Percentiles rank a stretch among this genome's conserved stretches.
Evolutionary conservation across 2,329 filamentous ascomycete genomes (phyloP).

Genomic region (Hypoxylon sp.): DNA sequence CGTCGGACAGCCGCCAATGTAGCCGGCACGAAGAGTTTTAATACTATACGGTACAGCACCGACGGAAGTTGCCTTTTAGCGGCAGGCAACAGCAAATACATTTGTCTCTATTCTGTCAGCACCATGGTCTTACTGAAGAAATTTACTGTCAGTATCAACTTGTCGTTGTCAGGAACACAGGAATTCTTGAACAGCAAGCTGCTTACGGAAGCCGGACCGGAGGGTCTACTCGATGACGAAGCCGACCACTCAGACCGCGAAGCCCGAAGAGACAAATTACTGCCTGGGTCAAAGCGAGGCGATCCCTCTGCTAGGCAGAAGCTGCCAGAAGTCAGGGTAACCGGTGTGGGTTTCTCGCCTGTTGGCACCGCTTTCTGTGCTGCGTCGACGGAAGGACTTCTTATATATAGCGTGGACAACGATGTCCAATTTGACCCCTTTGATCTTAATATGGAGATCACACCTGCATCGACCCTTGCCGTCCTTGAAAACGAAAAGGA

Average conservation of each 20-base stretch:
- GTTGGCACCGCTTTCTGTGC: conserved; percentile 93
- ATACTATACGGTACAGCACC: conserved; percentile 87
- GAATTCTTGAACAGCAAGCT: conserved; percentile 95
- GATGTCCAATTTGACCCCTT: conserved; percentile 92
- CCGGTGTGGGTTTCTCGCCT: conserved; percentile 86
- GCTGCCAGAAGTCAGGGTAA: conserved; percentile 85
- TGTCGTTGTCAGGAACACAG: conserved; percentile 95
- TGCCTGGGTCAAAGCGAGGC: conserved; percentile 89
- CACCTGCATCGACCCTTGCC: conserved; percentile 82
- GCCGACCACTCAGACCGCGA: conserved; percentile 91
- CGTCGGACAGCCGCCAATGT: conserved; percentile 91
- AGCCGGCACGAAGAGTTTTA: conserved; percentile 90
- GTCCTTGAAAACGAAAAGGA: conserved; percentile 76
- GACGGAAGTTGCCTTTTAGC: conserved; percentile 92
- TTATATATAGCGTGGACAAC: conserved; percentile 92
- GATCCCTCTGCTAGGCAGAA: conserved; percentile 84
- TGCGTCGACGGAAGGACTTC: conserved; percentile 90
- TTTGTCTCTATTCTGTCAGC: conserved; percentile 94
- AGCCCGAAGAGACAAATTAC: conserved; percentile 79
- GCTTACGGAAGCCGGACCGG: conserved; percentile 89
- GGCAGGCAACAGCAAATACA: conserved; percentile 97
- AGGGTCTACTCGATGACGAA: conserved; percentile 85
- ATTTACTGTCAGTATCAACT: conserved; percentile 93
- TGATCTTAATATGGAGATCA: conserved; percentile 94
- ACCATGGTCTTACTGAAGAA: conserved; percentile 94